phyloP scores from a whole-genome alignment of 163 green algal genomes.

The Chlorella variabilis region DNA sequence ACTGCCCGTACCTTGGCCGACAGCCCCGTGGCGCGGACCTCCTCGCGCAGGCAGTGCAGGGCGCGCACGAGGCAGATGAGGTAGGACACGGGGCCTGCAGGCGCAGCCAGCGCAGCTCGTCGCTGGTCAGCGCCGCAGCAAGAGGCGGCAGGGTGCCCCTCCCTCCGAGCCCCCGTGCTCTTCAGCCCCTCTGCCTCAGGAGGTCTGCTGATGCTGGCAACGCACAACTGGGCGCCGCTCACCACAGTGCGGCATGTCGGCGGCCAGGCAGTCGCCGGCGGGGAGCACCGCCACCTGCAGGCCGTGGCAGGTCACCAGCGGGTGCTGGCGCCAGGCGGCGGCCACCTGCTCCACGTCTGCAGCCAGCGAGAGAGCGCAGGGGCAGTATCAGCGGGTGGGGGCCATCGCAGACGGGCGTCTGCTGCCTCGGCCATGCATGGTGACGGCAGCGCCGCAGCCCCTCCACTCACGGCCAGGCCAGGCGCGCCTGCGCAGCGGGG shows the following conservation, averaged over 20 bases:
- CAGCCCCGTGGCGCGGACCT: background rate
- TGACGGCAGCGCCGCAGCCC: too few relatives aligned
- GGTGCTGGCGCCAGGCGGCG: background rate
- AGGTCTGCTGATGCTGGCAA: too few relatives aligned
- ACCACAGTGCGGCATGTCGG: constrained; percentile 11
- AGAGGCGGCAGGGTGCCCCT: too few relatives aligned
- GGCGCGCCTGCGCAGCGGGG: too few relatives aligned
- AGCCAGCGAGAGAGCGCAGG: background rate
- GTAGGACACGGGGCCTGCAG: constrained; percentile 18
- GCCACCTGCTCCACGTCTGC: background rate
- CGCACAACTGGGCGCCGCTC: background rate
- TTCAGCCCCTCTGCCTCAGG: too few relatives aligned
- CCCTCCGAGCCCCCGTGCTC: too few relatives aligned
- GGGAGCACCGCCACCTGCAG: constrained; percentile 8
- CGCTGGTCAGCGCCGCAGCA: background rate
- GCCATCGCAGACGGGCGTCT: too few relatives aligned
- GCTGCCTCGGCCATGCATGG: too few relatives aligned
- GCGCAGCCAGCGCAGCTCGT: background rate
- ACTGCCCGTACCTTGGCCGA: background rate
- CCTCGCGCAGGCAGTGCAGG: background rate
- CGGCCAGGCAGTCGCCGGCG: constrained; percentile 4
- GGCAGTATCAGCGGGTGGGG: background rate
- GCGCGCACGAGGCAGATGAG: constrained; percentile 19
- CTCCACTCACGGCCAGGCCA: too few relatives aligned
- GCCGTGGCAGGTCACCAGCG: background rate